A percentile compares a stretch with the other conserved stretches of the same genome.
Conservation (phyloP, 2,329 filamentous ascomycete genomes). For the Lasiodiplodia sp. region DNA sequence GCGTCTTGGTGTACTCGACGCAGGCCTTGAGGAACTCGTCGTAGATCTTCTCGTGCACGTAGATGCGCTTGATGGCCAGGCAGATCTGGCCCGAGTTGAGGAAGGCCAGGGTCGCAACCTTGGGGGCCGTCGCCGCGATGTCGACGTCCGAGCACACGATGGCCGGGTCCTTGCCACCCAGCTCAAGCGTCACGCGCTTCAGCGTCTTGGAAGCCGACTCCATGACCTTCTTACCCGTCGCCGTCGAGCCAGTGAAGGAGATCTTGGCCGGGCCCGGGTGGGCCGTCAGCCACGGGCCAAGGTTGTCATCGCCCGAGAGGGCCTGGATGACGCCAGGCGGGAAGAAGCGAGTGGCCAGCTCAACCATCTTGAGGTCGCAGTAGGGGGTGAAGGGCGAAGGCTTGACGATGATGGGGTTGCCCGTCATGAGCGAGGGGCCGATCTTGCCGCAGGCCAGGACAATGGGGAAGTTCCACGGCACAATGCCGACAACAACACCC, state of each 20-base stretch:
- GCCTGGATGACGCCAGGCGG: conserved; percentile 68
- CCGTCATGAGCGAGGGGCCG: conserved; percentile 63
- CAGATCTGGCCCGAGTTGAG: conserved; percentile 61
- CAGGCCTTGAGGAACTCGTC: conserved; percentile 60
- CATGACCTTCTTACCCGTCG: conserved; percentile 67
- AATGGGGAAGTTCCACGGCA: conserved; percentile 61
- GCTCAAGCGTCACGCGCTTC: conserved; percentile 66
- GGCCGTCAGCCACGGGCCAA: conserved; percentile 65
- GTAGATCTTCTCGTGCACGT: conserved; percentile 67
- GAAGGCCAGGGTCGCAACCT: conserved; percentile 54
- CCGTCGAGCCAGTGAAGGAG: conserved; percentile 67
- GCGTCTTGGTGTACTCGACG: conserved; percentile 53
- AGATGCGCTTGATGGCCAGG: conserved; percentile 60
- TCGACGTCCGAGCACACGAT: conserved; percentile 64
- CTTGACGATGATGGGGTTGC: conserved; percentile 64
- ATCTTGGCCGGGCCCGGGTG: conserved; percentile 69
- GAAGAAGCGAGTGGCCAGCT: conserved; percentile 59
- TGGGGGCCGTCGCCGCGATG: conserved; percentile 48
- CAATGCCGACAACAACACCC: conserved; percentile 52
- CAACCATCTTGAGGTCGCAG: conserved; percentile 64
- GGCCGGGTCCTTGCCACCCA: conserved; percentile 68
- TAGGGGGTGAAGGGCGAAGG: conserved; percentile 65
- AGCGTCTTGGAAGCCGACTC: conserved; percentile 61
- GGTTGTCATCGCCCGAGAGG: conserved; percentile 64
- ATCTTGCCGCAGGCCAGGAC: conserved; percentile 61